Conservation (phyloP, 345 rosid species). For the Diplotaxis tenuifolia region DNA sequence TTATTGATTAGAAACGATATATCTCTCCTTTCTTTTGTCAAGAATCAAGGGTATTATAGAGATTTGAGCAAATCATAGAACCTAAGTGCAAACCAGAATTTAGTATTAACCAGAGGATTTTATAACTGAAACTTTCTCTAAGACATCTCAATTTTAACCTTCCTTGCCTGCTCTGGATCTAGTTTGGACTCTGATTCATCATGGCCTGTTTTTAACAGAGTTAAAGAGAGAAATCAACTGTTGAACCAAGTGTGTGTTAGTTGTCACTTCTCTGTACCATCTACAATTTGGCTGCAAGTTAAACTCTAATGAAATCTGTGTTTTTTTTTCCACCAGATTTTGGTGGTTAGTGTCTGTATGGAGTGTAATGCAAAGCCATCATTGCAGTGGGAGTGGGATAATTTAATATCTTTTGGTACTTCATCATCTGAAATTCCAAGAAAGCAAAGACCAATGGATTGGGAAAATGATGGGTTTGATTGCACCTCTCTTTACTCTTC, state of each 20-base stretch:
- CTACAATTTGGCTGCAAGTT: not conserved
- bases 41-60: not conserved
- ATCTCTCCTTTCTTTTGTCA: not conserved
- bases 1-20: conserved; percentile 2
- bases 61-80: not conserved
- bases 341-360: conserved; percentile 45
- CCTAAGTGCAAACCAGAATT: not conserved
- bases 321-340: conserved; percentile 29
- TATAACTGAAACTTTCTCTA: not conserved
- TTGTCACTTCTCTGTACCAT: not conserved
- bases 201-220: conserved; percentile 5
- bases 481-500: conserved; percentile 53
- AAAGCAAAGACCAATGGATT: conserved; percentile 50
- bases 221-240: not conserved
- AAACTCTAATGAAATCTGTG: not conserved
- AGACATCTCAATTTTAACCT: not conserved
- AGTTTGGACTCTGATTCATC: not conserved
- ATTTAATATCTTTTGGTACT: conserved; percentile 51
- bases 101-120: not conserved
- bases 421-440: conserved; percentile 53
- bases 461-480: conserved; percentile 57
- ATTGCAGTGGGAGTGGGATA: conserved; percentile 86
- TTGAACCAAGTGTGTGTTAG: not conserved
- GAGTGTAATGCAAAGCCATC: conserved; percentile 78
- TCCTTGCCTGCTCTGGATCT: not conserved